Conservation (phyloP, 164 flowering plant genomes). For the Dillenia suffruticosa region DNA sequence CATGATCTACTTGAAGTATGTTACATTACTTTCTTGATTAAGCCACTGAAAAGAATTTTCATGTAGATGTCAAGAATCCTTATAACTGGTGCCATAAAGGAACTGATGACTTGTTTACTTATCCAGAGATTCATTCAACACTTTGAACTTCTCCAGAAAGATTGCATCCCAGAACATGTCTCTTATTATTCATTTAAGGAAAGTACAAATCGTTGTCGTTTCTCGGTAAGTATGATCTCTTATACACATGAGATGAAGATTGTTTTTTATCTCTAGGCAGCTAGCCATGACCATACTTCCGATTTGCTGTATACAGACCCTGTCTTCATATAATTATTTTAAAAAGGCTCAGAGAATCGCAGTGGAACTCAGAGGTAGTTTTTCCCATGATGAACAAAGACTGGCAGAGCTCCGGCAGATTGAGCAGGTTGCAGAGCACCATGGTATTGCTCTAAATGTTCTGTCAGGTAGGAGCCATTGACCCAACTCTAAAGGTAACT, state of each 20-base stretch:
- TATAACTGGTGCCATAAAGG: too few relatives aligned
- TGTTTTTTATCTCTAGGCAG: background rate
- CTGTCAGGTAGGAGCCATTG: slow-evolving; percentile 51
- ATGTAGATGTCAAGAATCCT: too few relatives aligned
- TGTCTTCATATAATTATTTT: slow-evolving; percentile 65
- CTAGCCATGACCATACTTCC: background rate
- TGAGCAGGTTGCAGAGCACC: slow-evolving; percentile 94
- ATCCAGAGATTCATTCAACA: slow-evolving; percentile 84
- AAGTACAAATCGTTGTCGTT: slow-evolving; percentile 46
- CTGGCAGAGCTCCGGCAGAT: slow-evolving; percentile 66
- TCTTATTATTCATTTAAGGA: slow-evolving; percentile 61
- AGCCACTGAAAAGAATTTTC: too few relatives aligned
- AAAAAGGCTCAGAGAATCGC: slow-evolving; percentile 82
- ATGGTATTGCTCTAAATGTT: slow-evolving; percentile 71
- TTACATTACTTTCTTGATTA: too few relatives aligned
- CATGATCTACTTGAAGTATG: background rate
- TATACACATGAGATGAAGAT: background rate
- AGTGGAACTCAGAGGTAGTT: slow-evolving; percentile 68
- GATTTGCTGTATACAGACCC: slow-evolving; percentile 31
- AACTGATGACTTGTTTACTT: slow-evolving; percentile 3
- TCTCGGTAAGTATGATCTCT: slow-evolving; percentile 52
- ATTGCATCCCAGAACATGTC: slow-evolving; percentile 68
- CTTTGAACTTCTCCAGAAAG: slow-evolving; percentile 89
- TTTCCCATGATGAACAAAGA: slow-evolving; percentile 63
- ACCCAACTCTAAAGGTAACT: slow-evolving; percentile 70